Conservation (phyloP, 768 basidiomycete genomes). For the Suillus discolor region DNA sequence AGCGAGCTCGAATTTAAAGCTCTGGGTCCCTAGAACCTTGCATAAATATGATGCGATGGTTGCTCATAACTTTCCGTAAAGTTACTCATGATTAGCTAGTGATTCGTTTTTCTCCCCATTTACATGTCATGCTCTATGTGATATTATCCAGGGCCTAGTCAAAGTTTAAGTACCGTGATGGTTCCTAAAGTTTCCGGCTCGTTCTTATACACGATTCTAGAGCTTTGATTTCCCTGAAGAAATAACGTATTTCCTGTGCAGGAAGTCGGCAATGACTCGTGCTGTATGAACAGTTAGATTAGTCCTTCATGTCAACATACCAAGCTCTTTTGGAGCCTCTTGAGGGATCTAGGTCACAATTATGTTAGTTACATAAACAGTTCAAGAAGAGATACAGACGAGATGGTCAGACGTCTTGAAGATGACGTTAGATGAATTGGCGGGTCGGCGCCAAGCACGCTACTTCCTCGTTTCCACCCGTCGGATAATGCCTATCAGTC, state of each 20-base stretch:
- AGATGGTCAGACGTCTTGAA: slow-evolving; percentile 29
- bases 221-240: neutral
- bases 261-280: neutral
- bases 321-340: slow-evolving; percentile 31
- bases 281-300: neutral
- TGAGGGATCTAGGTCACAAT: slow-evolving; percentile 25
- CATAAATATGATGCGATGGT: neutral
- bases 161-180: too few species aligned
- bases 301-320: slow-evolving; percentile 15
- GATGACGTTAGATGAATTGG: slow-evolving; percentile 29
- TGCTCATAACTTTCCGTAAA: neutral
- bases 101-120: neutral
- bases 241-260: neutral
- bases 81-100: neutral
- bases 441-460: slow-evolving; percentile 32
- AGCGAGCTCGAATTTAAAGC: neutral
- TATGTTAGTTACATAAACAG: neutral
- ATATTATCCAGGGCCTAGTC: neutral
- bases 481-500: neutral
- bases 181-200: too few species aligned
- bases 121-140: neutral
- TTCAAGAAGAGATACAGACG: slow-evolving; percentile 18
- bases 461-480: slow-evolving; percentile 19
- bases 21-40: neutral
- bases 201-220: neutral